phyloP scores from a whole-genome alignment of 2,329 filamentous ascomycete species.

The Talaromyces islandicus region DNA sequence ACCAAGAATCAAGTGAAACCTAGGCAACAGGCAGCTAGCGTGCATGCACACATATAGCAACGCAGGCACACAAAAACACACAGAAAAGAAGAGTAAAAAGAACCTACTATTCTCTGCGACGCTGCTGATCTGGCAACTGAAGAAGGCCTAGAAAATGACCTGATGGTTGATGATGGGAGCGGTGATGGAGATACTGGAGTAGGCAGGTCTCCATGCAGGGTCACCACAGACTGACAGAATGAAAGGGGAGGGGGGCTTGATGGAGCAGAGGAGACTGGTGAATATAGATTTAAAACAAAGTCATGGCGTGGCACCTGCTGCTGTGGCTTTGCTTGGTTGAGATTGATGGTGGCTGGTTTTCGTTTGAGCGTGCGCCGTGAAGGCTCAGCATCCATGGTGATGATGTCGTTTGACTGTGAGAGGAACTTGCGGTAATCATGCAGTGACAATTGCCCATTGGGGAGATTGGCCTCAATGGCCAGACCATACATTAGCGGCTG shows the following conservation, averaged over 20 bases:
- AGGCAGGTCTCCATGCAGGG: slow-evolving; percentile 14
- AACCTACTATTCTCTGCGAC: slow-evolving; percentile 7
- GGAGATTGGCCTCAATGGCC: slow-evolving; percentile 12
- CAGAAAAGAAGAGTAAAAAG: not conserved
- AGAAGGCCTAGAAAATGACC: slow-evolving; percentile 1
- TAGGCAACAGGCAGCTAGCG: not conserved
- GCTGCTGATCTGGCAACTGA: not conserved
- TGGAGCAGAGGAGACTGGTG: slow-evolving; percentile 21
- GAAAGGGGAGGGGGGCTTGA: slow-evolving; percentile 33
- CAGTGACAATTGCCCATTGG: slow-evolving; percentile 22
- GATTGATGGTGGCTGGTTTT: slow-evolving; percentile 27
- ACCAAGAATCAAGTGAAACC: not conserved
- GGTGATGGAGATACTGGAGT: slow-evolving; percentile 9
- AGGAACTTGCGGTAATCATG: slow-evolving; percentile 33
- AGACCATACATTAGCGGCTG: not conserved
- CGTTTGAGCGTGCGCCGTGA: slow-evolving; percentile 25
- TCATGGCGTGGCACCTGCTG: slow-evolving; percentile 3
- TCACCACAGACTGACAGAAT: slow-evolving; percentile 26
- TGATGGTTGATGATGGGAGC: not conserved
- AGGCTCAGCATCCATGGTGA: slow-evolving; percentile 13
- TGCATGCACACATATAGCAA: not conserved
- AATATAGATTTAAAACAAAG: slow-evolving; percentile 7
- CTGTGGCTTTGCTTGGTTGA: slow-evolving; percentile 18
- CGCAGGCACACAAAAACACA: not conserved
- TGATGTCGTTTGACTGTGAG: slow-evolving; percentile 21